A percentile compares a stretch with the other conserved stretches of the same genome.
These are phyloP conservation scores for Suillus sp. DNA, from an alignment of 768 basidiomycete species.

Conservation along the genomic window DNA sequence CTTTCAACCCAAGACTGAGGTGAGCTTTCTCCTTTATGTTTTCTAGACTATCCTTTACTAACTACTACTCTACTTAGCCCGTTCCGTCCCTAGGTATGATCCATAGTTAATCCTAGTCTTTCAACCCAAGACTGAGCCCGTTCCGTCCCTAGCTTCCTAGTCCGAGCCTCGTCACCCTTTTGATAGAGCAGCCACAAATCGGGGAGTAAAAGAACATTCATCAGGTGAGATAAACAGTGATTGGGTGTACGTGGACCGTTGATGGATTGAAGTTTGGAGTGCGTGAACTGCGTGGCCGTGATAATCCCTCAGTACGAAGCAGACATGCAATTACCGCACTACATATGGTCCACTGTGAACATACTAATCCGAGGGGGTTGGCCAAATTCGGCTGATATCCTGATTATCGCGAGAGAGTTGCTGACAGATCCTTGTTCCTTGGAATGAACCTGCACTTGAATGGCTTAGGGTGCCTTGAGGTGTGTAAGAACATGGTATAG, in stretches of 20 bases:
- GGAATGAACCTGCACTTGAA: conserved; percentile 8
- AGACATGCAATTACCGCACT: neutral
- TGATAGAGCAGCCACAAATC: neutral
- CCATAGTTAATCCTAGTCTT: too few species aligned
- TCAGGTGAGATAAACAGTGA: neutral
- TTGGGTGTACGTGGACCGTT: neutral
- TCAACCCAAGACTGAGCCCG: too few species aligned
- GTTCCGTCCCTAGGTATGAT: too few species aligned
- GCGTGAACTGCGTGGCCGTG: neutral
- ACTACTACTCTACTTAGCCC: too few species aligned
- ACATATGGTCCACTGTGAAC: neutral
- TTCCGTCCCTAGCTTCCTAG: too few species aligned
- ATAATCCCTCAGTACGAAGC: too few species aligned
- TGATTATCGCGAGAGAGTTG: neutral
- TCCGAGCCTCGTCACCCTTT: too few species aligned
- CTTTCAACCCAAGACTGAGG: too few species aligned
- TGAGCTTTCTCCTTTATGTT: too few species aligned
- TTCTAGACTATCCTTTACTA: too few species aligned
- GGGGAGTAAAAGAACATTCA: neutral
- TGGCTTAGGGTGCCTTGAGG: neutral
- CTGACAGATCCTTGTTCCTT: neutral
- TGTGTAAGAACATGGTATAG: neutral
- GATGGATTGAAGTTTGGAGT: neutral
- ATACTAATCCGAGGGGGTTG: neutral
- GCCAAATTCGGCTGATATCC: neutral